Evolutionary conservation across 2,329 filamentous ascomycete species (phyloP).

Genomic region (Penicillium sp.): DNA sequence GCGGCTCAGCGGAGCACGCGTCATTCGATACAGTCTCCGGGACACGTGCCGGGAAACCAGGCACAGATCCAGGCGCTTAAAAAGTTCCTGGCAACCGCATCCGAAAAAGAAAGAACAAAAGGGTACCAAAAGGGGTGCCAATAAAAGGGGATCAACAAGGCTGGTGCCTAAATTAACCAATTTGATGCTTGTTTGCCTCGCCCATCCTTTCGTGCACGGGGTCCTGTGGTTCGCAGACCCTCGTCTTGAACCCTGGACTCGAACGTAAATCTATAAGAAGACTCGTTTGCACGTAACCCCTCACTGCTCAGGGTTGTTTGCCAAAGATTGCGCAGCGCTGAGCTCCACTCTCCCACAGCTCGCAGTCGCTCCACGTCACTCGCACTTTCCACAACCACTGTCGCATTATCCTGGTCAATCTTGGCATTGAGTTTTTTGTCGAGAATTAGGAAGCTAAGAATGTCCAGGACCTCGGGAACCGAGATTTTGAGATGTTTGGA

Average conservation of each 20-base stretch:
- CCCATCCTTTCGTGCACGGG: constrained; percentile 22
- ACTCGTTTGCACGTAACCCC: constrained; percentile 54
- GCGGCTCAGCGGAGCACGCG: constrained; percentile 15
- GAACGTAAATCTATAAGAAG: constrained; percentile 29
- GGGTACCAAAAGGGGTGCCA: no score
- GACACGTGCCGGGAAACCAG: background rate
- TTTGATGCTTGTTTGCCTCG: constrained; percentile 1
- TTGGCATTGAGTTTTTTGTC: constrained; percentile 82
- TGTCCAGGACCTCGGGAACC: constrained; percentile 85
- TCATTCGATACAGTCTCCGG: background rate
- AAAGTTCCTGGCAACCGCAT: background rate
- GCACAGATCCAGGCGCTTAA: constrained; percentile 4
- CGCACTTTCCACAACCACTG: constrained; percentile 73
- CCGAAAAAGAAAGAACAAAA: background rate
- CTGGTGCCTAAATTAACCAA: background rate
- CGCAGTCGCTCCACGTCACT: constrained; percentile 68
- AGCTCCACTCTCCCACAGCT: constrained; percentile 71
- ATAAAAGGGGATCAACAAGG: no score
- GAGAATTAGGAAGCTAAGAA: constrained; percentile 89
- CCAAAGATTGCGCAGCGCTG: constrained; percentile 68
- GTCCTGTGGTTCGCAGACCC: constrained; percentile 26
- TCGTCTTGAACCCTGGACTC: constrained; percentile 37
- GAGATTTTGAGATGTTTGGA: constrained; percentile 84
- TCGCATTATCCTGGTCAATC: constrained; percentile 85
- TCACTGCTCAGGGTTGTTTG: constrained; percentile 71